Evolutionary conservation across 2,329 filamentous ascomycete species (phyloP).

Genomic region (Emergomyces orientalis): DNA sequence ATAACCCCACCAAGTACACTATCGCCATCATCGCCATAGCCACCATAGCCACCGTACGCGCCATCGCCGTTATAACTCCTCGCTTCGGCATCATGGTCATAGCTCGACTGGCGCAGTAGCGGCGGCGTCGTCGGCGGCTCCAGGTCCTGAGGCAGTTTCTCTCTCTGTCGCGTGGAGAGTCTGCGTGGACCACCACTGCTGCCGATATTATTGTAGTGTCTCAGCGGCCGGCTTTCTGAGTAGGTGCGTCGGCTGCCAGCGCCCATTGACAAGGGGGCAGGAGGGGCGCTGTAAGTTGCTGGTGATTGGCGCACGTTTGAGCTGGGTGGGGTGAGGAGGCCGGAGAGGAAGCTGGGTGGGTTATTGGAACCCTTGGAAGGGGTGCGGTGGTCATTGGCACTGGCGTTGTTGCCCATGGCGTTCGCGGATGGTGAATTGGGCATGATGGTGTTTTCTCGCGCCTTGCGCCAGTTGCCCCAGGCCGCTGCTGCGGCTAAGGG

Average conservation of each 20-base stretch:
- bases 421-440: conserved; percentile 19
- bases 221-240: conserved; percentile 29
- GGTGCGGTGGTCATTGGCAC: conserved; percentile 36
- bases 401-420: conserved; percentile 10
- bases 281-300: conserved; percentile 30
- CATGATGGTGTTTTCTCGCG: conserved; percentile 46
- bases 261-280: conserved; percentile 21
- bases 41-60: conserved; percentile 43
- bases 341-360: conserved; percentile 59
- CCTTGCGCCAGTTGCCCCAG: conserved; percentile 90
- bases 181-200: conserved; percentile 9
- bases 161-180: conserved; percentile 25
- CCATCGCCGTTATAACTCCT: conserved; percentile 36
- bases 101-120: conserved; percentile 46
- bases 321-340: conserved; percentile 81
- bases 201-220: conserved; percentile 23
- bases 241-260: conserved; percentile 20
- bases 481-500: conserved; percentile 86
- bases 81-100: conserved; percentile 51
- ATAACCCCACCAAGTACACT: neutral
- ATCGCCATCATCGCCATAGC: conserved; percentile 1
- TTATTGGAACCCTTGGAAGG: conserved; percentile 50
- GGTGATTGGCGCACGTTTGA: conserved; percentile 59
- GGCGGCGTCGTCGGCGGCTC: conserved; percentile 44
- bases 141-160: conserved; percentile 19